These are phyloP conservation scores for Rhizoclosmatium sp. DNA, from an alignment of 192 early-diverging fungal species.

Conservation along the genomic window DNA sequence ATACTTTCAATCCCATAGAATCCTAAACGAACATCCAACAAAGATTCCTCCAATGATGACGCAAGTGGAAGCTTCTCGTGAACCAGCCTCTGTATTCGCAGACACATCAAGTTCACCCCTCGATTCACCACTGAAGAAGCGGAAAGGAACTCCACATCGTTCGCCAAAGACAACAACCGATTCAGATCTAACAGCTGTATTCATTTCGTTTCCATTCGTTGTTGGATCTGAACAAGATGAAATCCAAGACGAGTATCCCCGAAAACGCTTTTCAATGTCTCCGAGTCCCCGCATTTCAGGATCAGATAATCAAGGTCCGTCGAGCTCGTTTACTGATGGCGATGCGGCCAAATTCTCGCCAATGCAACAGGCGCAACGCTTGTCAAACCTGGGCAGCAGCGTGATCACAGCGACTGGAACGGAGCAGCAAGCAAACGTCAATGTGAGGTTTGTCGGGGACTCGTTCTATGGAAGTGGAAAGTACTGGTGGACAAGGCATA, in stretches of 20 bases:
- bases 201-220: slow-evolving; percentile 16
- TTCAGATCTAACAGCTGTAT: neutral
- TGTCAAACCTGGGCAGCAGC: too few species aligned
- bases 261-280: neutral
- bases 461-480: neutral
- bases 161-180: neutral
- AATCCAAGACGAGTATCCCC: neutral
- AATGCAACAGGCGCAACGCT: neutral
- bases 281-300: neutral
- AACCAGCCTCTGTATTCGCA: too few species aligned
- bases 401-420: neutral
- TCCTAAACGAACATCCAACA: too few species aligned
- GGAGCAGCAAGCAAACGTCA: neutral
- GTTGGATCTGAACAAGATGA: neutral
- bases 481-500: slow-evolving; percentile 16
- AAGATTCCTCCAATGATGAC: too few species aligned
- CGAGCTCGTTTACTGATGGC: neutral
- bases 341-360: neutral
- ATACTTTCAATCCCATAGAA: too few species aligned
- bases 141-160: slow-evolving; percentile 12
- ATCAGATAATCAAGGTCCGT: neutral
- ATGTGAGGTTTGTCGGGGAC: slow-evolving; percentile 8
- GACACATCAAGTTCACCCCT: too few species aligned
- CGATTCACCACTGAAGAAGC: neutral
- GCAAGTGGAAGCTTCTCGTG: too few species aligned